Base-by-base conservation (phyloP, 2,329 filamentous ascomycete genomes). In the Stachybotrys chlorohalonatus region DNA sequence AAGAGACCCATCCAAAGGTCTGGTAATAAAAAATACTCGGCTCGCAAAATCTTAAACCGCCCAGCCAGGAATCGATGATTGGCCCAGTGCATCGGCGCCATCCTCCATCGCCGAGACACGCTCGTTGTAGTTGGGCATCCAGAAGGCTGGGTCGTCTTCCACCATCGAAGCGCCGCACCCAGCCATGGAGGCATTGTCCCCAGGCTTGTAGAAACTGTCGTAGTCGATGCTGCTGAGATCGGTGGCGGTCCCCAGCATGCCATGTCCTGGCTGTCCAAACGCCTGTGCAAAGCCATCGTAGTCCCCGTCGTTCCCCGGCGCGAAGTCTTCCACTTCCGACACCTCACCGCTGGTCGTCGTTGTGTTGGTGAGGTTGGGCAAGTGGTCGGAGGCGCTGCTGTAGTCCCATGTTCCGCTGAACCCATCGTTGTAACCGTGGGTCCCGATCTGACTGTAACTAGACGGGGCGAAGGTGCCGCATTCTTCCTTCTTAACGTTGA, bases 311-410 rank as follows among this genome's bases (percentile, higher is more conserved):
- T 75, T 72, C 58, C 75, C 71, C 52, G 70, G 72, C 52, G 77
- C 68, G 56, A 79, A 77, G 59, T 86, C 84, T 57, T 86, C 84
- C 6, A 82, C 82, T 64, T 86, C 83, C 9, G 83, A 86, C 8
- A 86, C 83, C 57, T 87, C 83, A 42, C 84, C 84, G 11, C 84
- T 87, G 8, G 82, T 85, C 9, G 82, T 83, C 1, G 79, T 81
- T 52, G 75, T 75, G 63, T 80, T 74, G 57, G 81, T 79, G 62
- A 85, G 66, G 51, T 78, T 73, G 52, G 77, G 75, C 31, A 78
- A 74, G 58, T 78, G 79, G 63, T 82, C 80, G n/a, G 75, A 78
- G 58, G 75, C 78, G 60, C 69, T 74, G 58, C 68, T 69, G 53
- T 77, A 81, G 53, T 82, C 81, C 59, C 78, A 79, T 6, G 72